Base-by-base conservation (phyloP, 1,284 basidiomycete genomes). In the Tausonia pullulans region DNA sequence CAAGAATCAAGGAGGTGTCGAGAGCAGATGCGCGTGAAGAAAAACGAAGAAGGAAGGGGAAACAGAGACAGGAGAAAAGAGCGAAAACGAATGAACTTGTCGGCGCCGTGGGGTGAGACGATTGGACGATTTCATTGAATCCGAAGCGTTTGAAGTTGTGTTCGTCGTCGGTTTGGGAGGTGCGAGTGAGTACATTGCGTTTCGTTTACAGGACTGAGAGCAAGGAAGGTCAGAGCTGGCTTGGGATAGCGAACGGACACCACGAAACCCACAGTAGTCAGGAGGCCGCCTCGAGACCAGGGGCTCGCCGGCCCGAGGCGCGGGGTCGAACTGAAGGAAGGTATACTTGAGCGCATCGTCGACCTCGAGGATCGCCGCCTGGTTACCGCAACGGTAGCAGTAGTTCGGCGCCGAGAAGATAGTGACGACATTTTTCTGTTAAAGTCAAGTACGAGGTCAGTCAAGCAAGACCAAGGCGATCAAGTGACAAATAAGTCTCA, bases 301-400 rank as follows among this genome's bases (percentile, higher is more conserved):
- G 58, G 95, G 95, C 78, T 98, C 96, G 70, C 95, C 96, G 71
- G 95, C 93, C 75, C 95, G 83, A 71, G 96, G 95, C 70, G 95
- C 95, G 72, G 95, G 95, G 79, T 99, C 95, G 78, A 98, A 99
- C 85, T 99, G 95, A 78, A 99, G 83, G 87, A 81, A 79, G 62
- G 79, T 80, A 73, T 80, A 80, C 70, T 78, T 78, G 67, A 78
- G 70, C 49, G 76, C 74, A 67, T 98, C 96, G 78, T 98, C 95
- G 77, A 98, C 97, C 79, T 98, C 95, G 87, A 99, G 96, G 76
- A 99, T 99, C 59, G 96, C 96, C 58, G 95, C 95, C 76, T 98
- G 96, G 78, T 99, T 99, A 64, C 95, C 95, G 76, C 96, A 98
- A 75, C 96, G 84, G 82, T 99, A 98, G 79, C 96, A 98, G 79